Conservation (phyloP, 2,329 filamentous ascomycete genomes). For the Didymella arachidicola region DNA sequence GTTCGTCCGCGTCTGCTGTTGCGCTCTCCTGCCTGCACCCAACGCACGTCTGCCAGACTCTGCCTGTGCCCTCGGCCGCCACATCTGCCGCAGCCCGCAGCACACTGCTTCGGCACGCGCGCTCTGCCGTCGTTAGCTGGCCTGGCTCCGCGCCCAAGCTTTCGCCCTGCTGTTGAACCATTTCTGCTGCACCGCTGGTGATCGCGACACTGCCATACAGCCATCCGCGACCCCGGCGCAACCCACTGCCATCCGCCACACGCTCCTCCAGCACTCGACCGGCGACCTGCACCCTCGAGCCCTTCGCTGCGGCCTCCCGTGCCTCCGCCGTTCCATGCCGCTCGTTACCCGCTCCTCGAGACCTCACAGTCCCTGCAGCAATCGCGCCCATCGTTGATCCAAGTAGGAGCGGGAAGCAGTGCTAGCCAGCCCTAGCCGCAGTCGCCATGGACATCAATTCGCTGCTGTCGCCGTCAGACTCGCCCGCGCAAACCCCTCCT, state of each 20-base stretch:
- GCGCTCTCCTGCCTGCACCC: constrained; percentile 1
- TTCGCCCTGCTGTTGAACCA: constrained; percentile 25
- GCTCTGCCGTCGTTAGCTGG: constrained; percentile 32
- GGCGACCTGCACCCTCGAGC: constrained; percentile 8
- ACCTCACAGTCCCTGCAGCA: constrained; percentile 26
- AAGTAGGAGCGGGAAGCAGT: neutral
- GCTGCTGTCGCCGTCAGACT: constrained; percentile 58
- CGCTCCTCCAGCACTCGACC: neutral
- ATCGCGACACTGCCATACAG: constrained; percentile 7
- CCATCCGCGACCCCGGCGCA: constrained; percentile 27
- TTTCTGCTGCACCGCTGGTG: constrained; percentile 32
- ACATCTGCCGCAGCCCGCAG: constrained; percentile 15
- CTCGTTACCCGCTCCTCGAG: constrained; percentile 25
- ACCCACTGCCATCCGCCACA: constrained; percentile 20
- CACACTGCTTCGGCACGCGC: constrained; percentile 6
- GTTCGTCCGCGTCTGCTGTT: neutral
- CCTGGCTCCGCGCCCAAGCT: constrained; percentile 38
- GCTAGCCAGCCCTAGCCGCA: neutral
- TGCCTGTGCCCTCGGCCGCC: constrained; percentile 8
- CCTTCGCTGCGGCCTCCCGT: constrained; percentile 18
- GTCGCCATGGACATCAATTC: constrained; percentile 59
- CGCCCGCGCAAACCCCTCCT: constrained; percentile 49
- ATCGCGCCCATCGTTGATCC: constrained; percentile 23
- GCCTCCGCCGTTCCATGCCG: constrained; percentile 30
- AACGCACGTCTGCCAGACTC: too few relatives aligned